These are phyloP conservation scores for Colletotrichum sp. DNA, from an alignment of 2,329 filamentous ascomycete genomes.

Conservation along the genomic window DNA sequence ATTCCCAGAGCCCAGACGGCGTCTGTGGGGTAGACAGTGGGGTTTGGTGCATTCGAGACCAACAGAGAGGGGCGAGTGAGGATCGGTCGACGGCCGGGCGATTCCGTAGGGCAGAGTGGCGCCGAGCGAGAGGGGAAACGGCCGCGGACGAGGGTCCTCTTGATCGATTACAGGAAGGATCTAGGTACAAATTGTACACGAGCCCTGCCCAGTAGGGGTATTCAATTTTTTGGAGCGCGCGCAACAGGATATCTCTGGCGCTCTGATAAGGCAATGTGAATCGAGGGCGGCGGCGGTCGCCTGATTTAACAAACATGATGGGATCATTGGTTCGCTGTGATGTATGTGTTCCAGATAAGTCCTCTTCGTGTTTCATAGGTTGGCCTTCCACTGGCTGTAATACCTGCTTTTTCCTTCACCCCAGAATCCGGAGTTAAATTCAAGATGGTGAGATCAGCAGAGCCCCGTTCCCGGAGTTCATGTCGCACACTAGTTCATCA, in stretches of 20 bases:
- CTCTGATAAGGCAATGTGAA: background rate
- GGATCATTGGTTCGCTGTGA: background rate
- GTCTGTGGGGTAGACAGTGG: constrained; percentile 5
- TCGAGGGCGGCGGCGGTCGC: background rate
- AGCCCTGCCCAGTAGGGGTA: background rate
- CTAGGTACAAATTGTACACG: background rate
- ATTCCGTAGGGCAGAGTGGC: background rate
- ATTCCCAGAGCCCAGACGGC: constrained; percentile 1
- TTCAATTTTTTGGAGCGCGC: background rate
- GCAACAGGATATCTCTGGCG: background rate
- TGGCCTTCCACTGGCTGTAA: too few species aligned
- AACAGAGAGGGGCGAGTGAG: background rate
- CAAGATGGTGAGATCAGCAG: too few species aligned
- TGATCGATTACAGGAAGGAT: background rate
- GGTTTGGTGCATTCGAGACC: background rate
- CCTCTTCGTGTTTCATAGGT: background rate
- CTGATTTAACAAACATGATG: background rate
- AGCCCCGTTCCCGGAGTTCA: too few species aligned
- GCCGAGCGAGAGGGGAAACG: background rate
- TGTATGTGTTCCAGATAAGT: background rate
- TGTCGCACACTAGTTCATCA: too few species aligned
- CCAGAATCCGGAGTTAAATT: too few species aligned
- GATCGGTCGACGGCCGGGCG: background rate
- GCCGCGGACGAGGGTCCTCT: background rate
- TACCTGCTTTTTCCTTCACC: too few species aligned